Percentiles rank a stretch among this genome's conserved stretches.
These are phyloP conservation scores for Pythium phragmitis DNA, from an alignment of 352 stramenopile species.

Conservation along the genomic window DNA sequence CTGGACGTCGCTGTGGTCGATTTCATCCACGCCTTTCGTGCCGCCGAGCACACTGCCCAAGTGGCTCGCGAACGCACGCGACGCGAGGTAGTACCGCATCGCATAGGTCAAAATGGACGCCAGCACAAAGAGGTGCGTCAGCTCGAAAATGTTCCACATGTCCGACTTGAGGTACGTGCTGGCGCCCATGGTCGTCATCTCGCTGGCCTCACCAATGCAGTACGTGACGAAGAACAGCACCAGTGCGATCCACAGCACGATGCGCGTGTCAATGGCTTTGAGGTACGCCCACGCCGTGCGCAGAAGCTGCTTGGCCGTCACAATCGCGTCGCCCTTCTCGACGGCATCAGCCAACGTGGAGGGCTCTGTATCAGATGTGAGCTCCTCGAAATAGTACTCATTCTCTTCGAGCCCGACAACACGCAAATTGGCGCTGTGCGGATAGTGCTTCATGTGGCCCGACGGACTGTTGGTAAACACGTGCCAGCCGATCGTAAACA, in stretches of 20 bases:
- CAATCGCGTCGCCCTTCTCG: background rate
- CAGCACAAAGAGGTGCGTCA: constrained; percentile 70
- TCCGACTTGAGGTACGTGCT: constrained; percentile 76
- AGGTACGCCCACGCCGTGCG: constrained; percentile 3
- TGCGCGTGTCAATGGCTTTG: constrained; percentile 46
- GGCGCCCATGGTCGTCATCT: constrained; percentile 79
- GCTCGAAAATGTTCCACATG: constrained; percentile 89
- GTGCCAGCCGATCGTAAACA: constrained; percentile 86
- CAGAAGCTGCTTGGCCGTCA: background rate
- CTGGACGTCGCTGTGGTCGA: constrained; percentile 65
- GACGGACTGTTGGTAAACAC: constrained; percentile 81
- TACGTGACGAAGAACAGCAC: constrained; percentile 80
- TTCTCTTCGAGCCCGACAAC: constrained; percentile 74
- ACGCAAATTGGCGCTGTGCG: constrained; percentile 79
- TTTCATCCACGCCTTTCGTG: constrained; percentile 37
- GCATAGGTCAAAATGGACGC: constrained; percentile 61
- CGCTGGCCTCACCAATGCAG: constrained; percentile 68
- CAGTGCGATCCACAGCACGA: constrained; percentile 67
- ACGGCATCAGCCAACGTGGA: background rate
- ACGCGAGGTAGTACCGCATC: constrained; percentile 69
- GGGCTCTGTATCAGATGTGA: background rate
- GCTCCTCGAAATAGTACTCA: constrained; percentile 26
- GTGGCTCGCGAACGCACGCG: constrained; percentile 45
- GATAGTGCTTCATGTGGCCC: constrained; percentile 78
- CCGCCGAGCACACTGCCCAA: constrained; percentile 38